Evolutionary conservation across 805 yeast genomes (phyloP).

Genomic region (Starmerella sirachaensis): DNA sequence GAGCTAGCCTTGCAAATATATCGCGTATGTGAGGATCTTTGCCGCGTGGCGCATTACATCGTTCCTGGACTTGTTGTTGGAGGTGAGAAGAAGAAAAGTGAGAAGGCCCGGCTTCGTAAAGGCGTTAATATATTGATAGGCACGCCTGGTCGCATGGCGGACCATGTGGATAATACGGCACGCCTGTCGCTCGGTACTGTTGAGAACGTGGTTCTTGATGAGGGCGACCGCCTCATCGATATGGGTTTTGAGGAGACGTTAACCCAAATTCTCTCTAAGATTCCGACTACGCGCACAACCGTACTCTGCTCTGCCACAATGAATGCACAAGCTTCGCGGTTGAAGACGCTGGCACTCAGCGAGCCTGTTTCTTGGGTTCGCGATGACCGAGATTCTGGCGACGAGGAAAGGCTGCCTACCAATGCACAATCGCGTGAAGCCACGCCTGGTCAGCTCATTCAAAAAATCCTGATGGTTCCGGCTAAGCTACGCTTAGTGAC

Average conservation of each 20-base stretch:
- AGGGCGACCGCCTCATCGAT: slow-evolving; percentile 93
- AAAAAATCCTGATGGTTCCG: slow-evolving; percentile 73
- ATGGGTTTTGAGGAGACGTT: slow-evolving; percentile 93
- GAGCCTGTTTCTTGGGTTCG: slow-evolving; percentile 57
- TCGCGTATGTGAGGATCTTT: slow-evolving; percentile 59
- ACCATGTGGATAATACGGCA: slow-evolving; percentile 83
- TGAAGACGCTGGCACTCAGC: slow-evolving; percentile 66
- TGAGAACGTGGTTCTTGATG: slow-evolving; percentile 85
- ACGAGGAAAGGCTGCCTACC: background rate
- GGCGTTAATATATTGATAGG: slow-evolving; percentile 95
- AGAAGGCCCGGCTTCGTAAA: slow-evolving; percentile 87
- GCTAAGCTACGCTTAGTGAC: slow-evolving; percentile 84
- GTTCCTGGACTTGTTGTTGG: slow-evolving; percentile 97
- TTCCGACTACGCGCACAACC: slow-evolving; percentile 64
- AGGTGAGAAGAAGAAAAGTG: slow-evolving; percentile 95
- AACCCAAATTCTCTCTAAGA: slow-evolving; percentile 47
- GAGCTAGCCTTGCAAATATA: slow-evolving; percentile 88
- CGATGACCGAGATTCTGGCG: slow-evolving; percentile 23
- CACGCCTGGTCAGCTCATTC: slow-evolving; percentile 87
- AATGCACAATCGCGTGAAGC: slow-evolving; percentile 23
- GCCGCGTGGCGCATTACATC: slow-evolving; percentile 67
- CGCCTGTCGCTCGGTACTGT: slow-evolving; percentile 60
- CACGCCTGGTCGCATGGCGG: slow-evolving; percentile 93
- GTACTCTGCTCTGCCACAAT: slow-evolving; percentile 91
- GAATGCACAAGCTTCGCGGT: slow-evolving; percentile 62